Conservation (phyloP, 192 early-diverging fungal genomes). For the Podila epigama region DNA sequence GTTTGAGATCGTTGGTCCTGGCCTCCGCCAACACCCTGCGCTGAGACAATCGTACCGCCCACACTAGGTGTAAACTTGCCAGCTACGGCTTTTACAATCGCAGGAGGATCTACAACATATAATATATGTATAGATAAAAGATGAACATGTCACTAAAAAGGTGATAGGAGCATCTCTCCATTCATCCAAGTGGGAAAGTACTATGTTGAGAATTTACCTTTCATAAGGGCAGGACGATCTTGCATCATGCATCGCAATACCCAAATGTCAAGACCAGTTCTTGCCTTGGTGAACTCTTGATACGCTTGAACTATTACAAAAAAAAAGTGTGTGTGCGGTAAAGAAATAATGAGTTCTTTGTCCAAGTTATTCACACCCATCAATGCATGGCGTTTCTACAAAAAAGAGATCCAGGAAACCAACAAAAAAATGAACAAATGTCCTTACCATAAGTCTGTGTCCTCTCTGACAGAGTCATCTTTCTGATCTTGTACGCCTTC, state of each 20-base stretch:
- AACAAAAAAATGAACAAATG: too few species aligned
- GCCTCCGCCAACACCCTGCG: neutral
- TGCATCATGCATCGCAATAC: conserved; percentile 35
- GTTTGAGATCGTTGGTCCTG: conserved; percentile 1
- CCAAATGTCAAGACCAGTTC: conserved; percentile 34
- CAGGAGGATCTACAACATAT: conserved; percentile 27
- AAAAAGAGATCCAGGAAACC: too few species aligned
- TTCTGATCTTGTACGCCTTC: conserved; percentile 30
- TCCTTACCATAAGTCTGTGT: conserved; percentile 11
- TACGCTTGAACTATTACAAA: conserved; percentile 7
- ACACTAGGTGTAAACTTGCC: conserved; percentile 11
- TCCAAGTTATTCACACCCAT: too few species aligned
- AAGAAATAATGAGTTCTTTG: too few species aligned
- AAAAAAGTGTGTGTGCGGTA: neutral
- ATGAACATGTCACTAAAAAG: too few species aligned
- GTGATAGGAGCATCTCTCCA: too few species aligned
- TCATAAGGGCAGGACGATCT: conserved; percentile 37
- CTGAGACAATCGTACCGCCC: neutral
- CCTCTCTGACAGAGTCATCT: conserved; percentile 21
- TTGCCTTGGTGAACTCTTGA: conserved; percentile 35
- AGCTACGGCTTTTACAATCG: conserved; percentile 26
- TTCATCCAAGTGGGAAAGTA: too few species aligned
- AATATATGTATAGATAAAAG: too few species aligned
- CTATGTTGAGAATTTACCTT: too few species aligned
- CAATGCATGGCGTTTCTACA: too few species aligned